Evolutionary conservation across 1,284 basidiomycete species (phyloP).

Genomic region (Paramarasmius palmivorus): DNA sequence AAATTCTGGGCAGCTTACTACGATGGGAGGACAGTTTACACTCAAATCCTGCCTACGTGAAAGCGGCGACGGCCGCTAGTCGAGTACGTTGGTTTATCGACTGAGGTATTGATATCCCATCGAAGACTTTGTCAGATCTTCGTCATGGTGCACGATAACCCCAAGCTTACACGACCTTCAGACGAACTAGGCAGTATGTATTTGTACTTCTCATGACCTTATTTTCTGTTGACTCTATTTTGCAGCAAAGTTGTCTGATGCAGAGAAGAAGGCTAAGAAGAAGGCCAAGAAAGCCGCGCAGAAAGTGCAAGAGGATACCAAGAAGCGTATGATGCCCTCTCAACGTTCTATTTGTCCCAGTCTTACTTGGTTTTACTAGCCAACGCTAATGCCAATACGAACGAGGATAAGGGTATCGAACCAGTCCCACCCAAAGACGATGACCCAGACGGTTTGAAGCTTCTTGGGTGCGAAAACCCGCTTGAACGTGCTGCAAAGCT

Average conservation of each 20-base stretch:
- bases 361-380: slow-evolving; percentile 18
- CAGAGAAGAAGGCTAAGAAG: slow-evolving; percentile 87
- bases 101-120: not conserved
- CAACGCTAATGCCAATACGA: slow-evolving; percentile 35
- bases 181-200: not conserved
- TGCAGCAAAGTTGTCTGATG: slow-evolving; percentile 53
- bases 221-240: not conserved
- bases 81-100: slow-evolving; percentile 41
- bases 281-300: slow-evolving; percentile 86
- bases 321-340: slow-evolving; percentile 43
- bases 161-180: slow-evolving; percentile 28
- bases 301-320: slow-evolving; percentile 65
- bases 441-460: slow-evolving; percentile 80
- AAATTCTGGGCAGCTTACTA: slow-evolving; percentile 55
- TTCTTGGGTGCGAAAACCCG: slow-evolving; percentile 66
- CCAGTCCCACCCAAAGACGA: slow-evolving; percentile 66
- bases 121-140: slow-evolving; percentile 60
- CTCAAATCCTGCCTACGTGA: slow-evolving; percentile 76
- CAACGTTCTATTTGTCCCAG: not conserved
- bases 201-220: not conserved
- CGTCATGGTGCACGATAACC: slow-evolving; percentile 74
- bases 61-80: slow-evolving; percentile 71
- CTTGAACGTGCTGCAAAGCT: slow-evolving; percentile 79
- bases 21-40: slow-evolving; percentile 83
- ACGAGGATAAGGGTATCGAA: slow-evolving; percentile 79